Conservation (phyloP, 495 filamentous ascomycete species). For the Aspergillus indologenus region DNA sequence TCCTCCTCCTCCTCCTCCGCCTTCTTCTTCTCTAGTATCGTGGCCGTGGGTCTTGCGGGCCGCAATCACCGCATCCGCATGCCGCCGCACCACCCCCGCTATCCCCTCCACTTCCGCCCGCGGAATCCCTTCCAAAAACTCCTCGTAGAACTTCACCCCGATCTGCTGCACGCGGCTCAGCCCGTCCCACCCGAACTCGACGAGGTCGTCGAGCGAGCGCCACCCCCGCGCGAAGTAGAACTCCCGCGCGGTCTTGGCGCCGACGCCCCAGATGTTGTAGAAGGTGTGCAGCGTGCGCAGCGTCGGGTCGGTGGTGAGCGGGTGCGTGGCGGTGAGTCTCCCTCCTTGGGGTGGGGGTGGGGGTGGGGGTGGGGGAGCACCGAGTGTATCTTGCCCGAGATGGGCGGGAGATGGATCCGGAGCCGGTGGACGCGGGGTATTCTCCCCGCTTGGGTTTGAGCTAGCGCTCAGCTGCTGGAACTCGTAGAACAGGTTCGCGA, state of each 20-base stretch:
- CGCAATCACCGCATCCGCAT: slow-evolving; percentile 50
- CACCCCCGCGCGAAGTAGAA: slow-evolving; percentile 79
- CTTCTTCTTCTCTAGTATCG: neutral
- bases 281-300: slow-evolving; percentile 66
- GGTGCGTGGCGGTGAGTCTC: slow-evolving; percentile 55
- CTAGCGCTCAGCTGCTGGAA: slow-evolving; percentile 53
- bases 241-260: slow-evolving; percentile 73
- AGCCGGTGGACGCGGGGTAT: too few species aligned
- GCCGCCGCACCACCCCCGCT: slow-evolving; percentile 52
- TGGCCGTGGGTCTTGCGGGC: too few species aligned
- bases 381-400: too few species aligned
- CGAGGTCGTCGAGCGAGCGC: slow-evolving; percentile 75
- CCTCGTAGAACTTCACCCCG: slow-evolving; percentile 92
- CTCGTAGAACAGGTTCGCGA: slow-evolving; percentile 74
- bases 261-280: slow-evolving; percentile 85
- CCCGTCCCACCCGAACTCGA: slow-evolving; percentile 75
- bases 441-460: too few species aligned
- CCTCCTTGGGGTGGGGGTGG: slow-evolving; percentile 34
- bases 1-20: neutral
- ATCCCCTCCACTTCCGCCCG: slow-evolving; percentile 73
- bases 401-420: too few species aligned
- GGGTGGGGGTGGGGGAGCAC: too few species aligned
- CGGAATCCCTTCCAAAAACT: slow-evolving; percentile 70
- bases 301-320: slow-evolving; percentile 60
- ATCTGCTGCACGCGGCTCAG: slow-evolving; percentile 85